phyloP scores from a whole-genome alignment of 1,284 basidiomycete genomes.

The Macrocystidia cucumis region DNA sequence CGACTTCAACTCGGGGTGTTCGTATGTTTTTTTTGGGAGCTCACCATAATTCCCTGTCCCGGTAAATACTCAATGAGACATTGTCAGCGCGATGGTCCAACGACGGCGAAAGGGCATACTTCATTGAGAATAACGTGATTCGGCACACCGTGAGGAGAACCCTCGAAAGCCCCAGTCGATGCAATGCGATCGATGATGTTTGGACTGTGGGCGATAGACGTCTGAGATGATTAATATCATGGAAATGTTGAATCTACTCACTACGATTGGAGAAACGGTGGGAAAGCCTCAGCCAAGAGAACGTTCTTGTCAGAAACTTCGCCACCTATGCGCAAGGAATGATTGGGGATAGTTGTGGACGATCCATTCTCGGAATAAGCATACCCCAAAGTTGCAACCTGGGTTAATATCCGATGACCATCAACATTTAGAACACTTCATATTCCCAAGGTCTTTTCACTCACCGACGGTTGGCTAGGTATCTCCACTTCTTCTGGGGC shows the following conservation, averaged over 20 bases:
- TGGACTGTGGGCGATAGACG: slow-evolving; percentile 41
- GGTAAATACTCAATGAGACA: slow-evolving; percentile 57
- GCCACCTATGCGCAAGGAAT: slow-evolving; percentile 41
- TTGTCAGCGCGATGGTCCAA: slow-evolving; percentile 9
- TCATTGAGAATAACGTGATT: slow-evolving; percentile 89
- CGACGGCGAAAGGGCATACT: slow-evolving; percentile 26
- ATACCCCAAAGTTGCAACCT: slow-evolving; percentile 78
- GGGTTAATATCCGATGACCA: slow-evolving; percentile 8
- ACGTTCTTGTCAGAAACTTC: slow-evolving; percentile 55
- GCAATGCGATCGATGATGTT: slow-evolving; percentile 67
- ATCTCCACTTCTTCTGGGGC: slow-evolving; percentile 82
- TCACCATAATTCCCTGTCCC: slow-evolving; percentile 89
- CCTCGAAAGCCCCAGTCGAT: slow-evolving; percentile 50
- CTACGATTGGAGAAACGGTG: slow-evolving; percentile 54
- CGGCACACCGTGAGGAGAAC: slow-evolving; percentile 56
- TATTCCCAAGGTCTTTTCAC: slow-evolving; percentile 8
- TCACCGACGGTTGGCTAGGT: slow-evolving; percentile 73
- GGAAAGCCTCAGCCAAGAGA: slow-evolving; percentile 58
- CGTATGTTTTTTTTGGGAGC: slow-evolving; percentile 11
- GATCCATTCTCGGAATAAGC: slow-evolving; percentile 14
- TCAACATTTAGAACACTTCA: slow-evolving; percentile 8
- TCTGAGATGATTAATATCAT: not conserved
- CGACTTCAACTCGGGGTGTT: slow-evolving; percentile 8
- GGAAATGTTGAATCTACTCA: slow-evolving; percentile 26
- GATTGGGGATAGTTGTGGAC: not conserved